phyloP scores from a whole-genome alignment of 768 basidiomycete species.

The Heimioporus sp. region DNA sequence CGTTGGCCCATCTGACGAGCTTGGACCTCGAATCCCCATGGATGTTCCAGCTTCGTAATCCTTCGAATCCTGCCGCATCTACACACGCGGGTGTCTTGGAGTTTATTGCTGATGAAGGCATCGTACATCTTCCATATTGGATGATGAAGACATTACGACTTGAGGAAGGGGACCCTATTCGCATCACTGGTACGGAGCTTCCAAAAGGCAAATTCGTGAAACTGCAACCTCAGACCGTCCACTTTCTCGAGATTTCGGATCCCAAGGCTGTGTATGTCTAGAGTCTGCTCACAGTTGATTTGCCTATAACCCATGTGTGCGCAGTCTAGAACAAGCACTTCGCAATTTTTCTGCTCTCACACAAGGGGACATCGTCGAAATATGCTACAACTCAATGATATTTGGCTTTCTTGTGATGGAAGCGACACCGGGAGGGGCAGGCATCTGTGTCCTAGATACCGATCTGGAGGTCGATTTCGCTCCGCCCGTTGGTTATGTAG shows the following conservation, averaged over 20 bases:
- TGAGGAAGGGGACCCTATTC: constrained; percentile 92
- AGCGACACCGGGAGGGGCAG: constrained; percentile 78
- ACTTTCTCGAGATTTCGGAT: constrained; percentile 97
- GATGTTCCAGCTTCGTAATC: constrained; percentile 97
- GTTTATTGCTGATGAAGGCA: constrained; percentile 96
- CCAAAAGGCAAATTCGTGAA: constrained; percentile 96
- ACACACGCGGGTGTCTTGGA: constrained; percentile 98
- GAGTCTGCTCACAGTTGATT: neutral
- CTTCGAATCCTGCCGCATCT: constrained; percentile 72
- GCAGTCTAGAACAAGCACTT: constrained; percentile 89
- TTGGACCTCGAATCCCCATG: constrained; percentile 90
- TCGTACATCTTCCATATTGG: constrained; percentile 96
- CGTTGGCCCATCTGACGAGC: constrained; percentile 81
- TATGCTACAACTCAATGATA: constrained; percentile 92
- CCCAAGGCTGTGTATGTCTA: constrained; percentile 90
- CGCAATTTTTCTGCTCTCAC: constrained; percentile 91
- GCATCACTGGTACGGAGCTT: constrained; percentile 84
- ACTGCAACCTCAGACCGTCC: constrained; percentile 90
- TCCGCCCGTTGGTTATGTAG: constrained; percentile 88
- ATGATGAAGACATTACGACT: constrained; percentile 98
- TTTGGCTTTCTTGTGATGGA: constrained; percentile 98
- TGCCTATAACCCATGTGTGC: constrained; percentile 1
- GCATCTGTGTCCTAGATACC: constrained; percentile 89
- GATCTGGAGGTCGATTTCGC: constrained; percentile 99
- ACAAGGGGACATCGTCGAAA: constrained; percentile 97